Evolutionary conservation across 495 filamentous ascomycete genomes (phyloP), one percentile per base, ranked within the genome.

Genomic region (Cladorrhinum samala): DNA sequence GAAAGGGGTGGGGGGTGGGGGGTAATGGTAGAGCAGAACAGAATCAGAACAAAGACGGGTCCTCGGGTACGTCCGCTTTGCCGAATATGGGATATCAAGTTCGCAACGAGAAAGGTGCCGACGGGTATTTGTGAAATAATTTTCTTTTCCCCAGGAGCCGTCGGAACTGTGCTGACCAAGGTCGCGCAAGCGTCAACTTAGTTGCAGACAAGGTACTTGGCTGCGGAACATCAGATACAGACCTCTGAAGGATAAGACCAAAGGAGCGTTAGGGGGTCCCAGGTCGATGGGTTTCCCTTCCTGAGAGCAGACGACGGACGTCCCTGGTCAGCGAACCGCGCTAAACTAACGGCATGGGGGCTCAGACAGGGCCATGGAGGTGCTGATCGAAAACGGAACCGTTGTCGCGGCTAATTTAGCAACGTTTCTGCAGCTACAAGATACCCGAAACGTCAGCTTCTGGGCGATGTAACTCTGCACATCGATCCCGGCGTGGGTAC

Each of bases 331-430:
- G 27, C 27, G 11, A 21, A 42, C 20, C 42, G 18, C 3, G 18
- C 45, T 43, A 39, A 25, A 25, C 49, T 52, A 55, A 54, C 52
- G 45, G 45, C 8, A 45, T 39, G 27, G 19, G n/a, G 30, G 24
- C 20, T 20, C 33, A 44, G 39, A 20, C 46, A 43, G 37, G 24
- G 45, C 13, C 40, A 13, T 18, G 17, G 23, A 30, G 39, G 18
- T 25, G 14, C n/a, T 13, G 43, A 48, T 20, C 38, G 46, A 38
- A 45, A 45, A 55, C 53, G 47, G 45, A 50, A 46, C 53, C 46
- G 53, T 50, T 55, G 53, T 55, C 33, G 46, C 53, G 53, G 46
- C 53, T 50, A 50, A 49, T 46, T 36, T 49, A 44, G 45, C 40
- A 37, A 41, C 46, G 20, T n/a, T 27, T 38, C 38, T 50, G 46